phyloP scores from a whole-genome alignment of 345 rosid genomes.

The Eucalyptus regnans region DNA sequence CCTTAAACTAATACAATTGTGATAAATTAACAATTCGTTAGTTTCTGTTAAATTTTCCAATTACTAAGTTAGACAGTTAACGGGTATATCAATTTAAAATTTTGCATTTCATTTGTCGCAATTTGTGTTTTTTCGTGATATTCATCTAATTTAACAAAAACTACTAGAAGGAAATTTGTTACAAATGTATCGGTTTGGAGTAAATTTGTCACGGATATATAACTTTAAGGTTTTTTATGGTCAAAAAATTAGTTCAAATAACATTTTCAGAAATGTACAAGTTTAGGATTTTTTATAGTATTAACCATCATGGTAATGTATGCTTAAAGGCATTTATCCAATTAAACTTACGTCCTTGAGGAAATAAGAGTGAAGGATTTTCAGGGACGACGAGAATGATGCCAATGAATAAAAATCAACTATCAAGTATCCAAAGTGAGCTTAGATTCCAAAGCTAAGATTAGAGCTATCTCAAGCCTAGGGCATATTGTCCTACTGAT shows the following conservation, averaged over 20 bases:
- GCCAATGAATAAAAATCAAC: neutral
- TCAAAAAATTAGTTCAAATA: neutral
- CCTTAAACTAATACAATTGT: accelerated
- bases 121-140: too few relatives aligned
- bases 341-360: neutral
- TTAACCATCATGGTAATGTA: neutral
- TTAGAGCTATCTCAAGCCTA: neutral
- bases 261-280: too few relatives aligned
- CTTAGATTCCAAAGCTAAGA: neutral
- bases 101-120: too few relatives aligned
- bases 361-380: neutral
- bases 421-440: neutral
- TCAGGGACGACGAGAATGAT: neutral
- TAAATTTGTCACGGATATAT: too few relatives aligned
- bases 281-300: too few relatives aligned
- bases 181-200: accelerated
- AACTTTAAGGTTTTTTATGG: too few relatives aligned
- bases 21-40: too few relatives aligned
- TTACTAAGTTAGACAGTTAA: too few relatives aligned
- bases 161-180: too few relatives aligned
- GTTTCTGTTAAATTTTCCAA: too few relatives aligned
- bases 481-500: neutral
- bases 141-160: too few relatives aligned
- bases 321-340: neutral
- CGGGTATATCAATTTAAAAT: too few relatives aligned